Percentiles rank a stretch among this genome's conserved stretches.
phyloP scores from a whole-genome alignment of 192 early-diverging fungal species.

The Entomortierella beljakovae region DNA sequence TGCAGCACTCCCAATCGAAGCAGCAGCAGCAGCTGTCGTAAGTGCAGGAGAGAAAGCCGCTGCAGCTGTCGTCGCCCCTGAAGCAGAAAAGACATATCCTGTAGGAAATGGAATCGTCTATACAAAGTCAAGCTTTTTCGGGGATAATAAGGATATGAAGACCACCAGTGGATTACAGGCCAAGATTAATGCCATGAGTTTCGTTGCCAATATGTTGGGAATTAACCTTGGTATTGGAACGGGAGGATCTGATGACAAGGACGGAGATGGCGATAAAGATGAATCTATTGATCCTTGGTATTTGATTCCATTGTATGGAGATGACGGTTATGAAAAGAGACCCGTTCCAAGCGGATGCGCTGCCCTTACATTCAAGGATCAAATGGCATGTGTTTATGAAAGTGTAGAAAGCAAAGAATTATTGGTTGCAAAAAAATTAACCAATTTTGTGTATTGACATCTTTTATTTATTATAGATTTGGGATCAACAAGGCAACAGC shows the following conservation, averaged over 20 bases:
- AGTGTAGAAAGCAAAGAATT: no score
- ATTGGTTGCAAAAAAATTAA: no score
- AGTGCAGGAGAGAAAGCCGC: neutral
- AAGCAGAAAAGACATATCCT: conserved; percentile 1
- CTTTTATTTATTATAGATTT: no score
- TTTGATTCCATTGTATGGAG: conserved; percentile 9
- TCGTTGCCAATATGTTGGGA: conserved; percentile 7
- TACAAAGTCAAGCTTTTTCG: conserved; percentile 12
- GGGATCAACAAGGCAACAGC: no score
- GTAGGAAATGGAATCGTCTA: conserved; percentile 33
- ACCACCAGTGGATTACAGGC: neutral
- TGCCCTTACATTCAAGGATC: conserved; percentile 5
- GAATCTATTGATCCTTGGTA: no score
- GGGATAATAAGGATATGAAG: neutral
- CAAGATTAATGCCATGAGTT: neutral
- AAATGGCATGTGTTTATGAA: conserved; percentile 11
- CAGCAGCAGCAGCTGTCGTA: neutral
- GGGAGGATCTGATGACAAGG: neutral
- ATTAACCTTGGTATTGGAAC: neutral
- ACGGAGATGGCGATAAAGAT: neutral
- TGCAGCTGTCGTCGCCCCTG: neutral
- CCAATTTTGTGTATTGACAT: neutral
- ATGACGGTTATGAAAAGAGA: conserved; percentile 14
- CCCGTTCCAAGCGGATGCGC: conserved; percentile 11
- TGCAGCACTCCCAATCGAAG: neutral